Evolutionary conservation across 1,139 yeast genomes (phyloP).

Genomic region (Debaryomyces subglobosus): DNA sequence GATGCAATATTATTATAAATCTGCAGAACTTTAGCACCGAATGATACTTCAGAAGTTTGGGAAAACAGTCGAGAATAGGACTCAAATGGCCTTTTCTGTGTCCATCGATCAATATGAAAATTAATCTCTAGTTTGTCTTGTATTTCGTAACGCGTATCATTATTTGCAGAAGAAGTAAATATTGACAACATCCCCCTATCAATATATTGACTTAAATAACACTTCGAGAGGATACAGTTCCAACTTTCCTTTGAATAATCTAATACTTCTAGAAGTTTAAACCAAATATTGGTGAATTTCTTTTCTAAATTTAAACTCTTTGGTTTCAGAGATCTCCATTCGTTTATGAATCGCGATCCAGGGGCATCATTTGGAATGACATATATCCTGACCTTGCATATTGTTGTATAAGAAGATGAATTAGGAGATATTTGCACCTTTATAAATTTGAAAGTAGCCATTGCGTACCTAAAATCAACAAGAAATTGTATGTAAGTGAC

Average conservation of each 20-base stretch:
- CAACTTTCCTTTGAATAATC: slow-evolving; percentile 8
- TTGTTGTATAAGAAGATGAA: slow-evolving; percentile 2
- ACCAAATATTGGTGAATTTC: slow-evolving; percentile 33
- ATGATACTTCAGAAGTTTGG: slow-evolving; percentile 11
- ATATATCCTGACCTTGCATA: slow-evolving; percentile 50
- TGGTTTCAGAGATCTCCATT: slow-evolving; percentile 31
- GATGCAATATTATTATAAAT: slow-evolving; percentile 45
- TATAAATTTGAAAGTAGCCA: slow-evolving; percentile 47
- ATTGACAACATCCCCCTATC: slow-evolving; percentile 1
- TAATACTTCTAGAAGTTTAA: slow-evolving; percentile 6
- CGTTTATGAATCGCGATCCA: slow-evolving; percentile 34
- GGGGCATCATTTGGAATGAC: slow-evolving; percentile 49
- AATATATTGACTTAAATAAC: neutral
- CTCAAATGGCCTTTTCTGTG: slow-evolving; percentile 16
- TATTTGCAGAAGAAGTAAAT: slow-evolving; percentile 8
- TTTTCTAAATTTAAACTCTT: slow-evolving; percentile 25
- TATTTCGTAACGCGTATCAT: neutral
- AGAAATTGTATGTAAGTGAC: slow-evolving; percentile 45
- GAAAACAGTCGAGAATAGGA: neutral
- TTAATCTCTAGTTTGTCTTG: slow-evolving; percentile 13
- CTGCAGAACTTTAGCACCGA: slow-evolving; percentile 27
- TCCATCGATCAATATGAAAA: slow-evolving; percentile 39
- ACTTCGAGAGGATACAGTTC: neutral
- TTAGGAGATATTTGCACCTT: slow-evolving; percentile 4
- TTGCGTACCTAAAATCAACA: slow-evolving; percentile 37